phyloP scores from a whole-genome alignment of 2,329 filamentous ascomycete genomes.

The Stemphylium lycopersici region DNA sequence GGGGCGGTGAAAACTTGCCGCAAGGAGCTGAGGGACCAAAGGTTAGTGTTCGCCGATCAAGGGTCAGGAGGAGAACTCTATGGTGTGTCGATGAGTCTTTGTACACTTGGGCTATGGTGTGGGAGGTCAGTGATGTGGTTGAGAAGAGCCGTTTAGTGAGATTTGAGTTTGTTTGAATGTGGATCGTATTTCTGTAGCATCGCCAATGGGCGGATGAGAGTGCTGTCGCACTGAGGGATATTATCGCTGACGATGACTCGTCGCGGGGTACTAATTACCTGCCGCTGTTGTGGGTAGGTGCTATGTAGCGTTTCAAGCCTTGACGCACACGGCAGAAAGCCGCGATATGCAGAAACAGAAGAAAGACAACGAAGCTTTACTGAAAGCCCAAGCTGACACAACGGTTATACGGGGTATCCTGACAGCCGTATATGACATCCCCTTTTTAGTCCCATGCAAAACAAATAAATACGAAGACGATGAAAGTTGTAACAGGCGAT shows the following conservation, averaged over 20 bases:
- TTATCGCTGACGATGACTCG: constrained; percentile 12
- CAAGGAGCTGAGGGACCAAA: not conserved
- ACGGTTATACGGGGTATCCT: constrained; percentile 24
- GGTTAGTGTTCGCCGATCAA: constrained; percentile 11
- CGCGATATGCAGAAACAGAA: constrained; percentile 6
- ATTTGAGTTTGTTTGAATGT: not conserved
- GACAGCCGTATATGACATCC: constrained; percentile 16
- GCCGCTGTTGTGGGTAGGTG: not conserved
- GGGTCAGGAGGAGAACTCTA: not conserved
- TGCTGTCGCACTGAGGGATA: constrained; percentile 20
- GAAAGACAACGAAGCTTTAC: not conserved
- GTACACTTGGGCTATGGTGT: not conserved
- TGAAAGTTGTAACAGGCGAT: constrained; percentile 16
- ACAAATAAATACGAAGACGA: constrained; percentile 8
- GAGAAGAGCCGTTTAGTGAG: not conserved
- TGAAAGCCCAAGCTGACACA: constrained; percentile 4
- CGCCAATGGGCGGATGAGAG: constrained; percentile 1
- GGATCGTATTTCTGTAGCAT: constrained; percentile 7
- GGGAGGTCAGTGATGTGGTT: constrained; percentile 1
- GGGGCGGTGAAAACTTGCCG: constrained; percentile 8
- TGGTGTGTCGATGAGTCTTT: not conserved
- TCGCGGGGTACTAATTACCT: constrained; percentile 12
- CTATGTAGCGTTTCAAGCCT: constrained; percentile 12
- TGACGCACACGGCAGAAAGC: constrained; percentile 7
- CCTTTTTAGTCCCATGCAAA: constrained; percentile 17